A percentile compares a stretch with the other conserved stretches of the same genome.
Evolutionary conservation across 2,329 filamentous ascomycete genomes (phyloP).

Genomic region (Fusarium sp.): DNA sequence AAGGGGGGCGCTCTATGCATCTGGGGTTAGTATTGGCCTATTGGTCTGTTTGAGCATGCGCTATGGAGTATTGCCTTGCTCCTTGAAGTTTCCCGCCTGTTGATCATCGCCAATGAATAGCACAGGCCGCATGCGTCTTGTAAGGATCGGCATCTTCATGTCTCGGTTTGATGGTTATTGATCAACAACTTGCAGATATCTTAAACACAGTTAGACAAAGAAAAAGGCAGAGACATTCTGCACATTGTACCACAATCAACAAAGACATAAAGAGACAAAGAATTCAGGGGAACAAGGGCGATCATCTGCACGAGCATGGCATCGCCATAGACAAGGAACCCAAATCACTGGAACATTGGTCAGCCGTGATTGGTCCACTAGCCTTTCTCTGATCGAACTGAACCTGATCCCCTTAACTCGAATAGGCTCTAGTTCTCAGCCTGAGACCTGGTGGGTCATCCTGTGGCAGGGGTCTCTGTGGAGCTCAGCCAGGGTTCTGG

Average conservation of each 20-base stretch:
- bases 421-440: conserved; percentile 26
- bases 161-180: background rate
- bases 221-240: conserved; percentile 6
- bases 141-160: background rate
- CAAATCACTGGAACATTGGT: background rate
- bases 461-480: conserved; percentile 11
- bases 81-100: conserved; percentile 15
- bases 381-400: conserved; percentile 4
- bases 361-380: conserved; percentile 16
- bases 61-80: conserved; percentile 21
- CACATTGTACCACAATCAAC: conserved; percentile 5
- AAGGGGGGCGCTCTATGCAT: background rate
- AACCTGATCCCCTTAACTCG: conserved; percentile 1
- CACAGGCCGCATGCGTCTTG: conserved; percentile 15
- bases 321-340: conserved; percentile 13
- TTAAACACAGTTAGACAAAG: background rate
- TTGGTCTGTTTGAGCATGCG: conserved; percentile 20
- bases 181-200: background rate
- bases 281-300: conserved; percentile 22
- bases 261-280: conserved; percentile 13
- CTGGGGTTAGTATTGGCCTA: conserved; percentile 7
- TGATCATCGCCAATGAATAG: conserved; percentile 17
- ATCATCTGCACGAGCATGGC: conserved; percentile 6
- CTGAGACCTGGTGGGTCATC: conserved; percentile 34
- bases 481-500: background rate